Base-by-base conservation (phyloP, 306 rosid genomes). In the Casuarina equisetifolia region DNA sequence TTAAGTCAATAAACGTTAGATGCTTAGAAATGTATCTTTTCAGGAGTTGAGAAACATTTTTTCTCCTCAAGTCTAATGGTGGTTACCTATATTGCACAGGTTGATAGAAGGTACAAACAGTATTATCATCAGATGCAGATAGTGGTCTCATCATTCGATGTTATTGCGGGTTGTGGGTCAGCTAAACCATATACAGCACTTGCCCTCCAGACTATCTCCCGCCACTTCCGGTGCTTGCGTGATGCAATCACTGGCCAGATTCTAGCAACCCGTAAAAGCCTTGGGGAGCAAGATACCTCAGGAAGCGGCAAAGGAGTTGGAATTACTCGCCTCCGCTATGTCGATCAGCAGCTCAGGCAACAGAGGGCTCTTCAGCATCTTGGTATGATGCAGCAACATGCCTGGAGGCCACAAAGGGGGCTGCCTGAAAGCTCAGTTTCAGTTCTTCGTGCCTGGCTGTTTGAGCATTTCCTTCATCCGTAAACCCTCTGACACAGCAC, bases 401-500 rank as follows among this genome's bases (percentile, higher is more conserved):
- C 91, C 63, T 92, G 95, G 95, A 85, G 97, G 66, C 97, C 95
- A 48, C 97, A 92, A 73, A 84, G 95, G 78, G 97, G 97, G 46
- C 83, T 90, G 63, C 97, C 97, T n/a, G 97, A 90, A 81, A 84
- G 85, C 86, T 88, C 97, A 10, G 97, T 90, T 74, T 87, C 93
- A 3, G 75, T 92, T 85, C 97, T 92, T 53, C 95, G 95, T 3
- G 89, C 97, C 72, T 92, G 97, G 97, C 86, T 92, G 67, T 92
- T 92, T 68, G 97, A 92, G 86, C 97, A 92, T 85, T 92, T 92
- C 82, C 97, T 92, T 78, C 93, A 92, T 76, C 97, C 97, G 97
- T 92, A 87, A 82, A 46, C 70, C 83, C 72, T 74, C 85, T 45
- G 49, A 49, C 80, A 40, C 17, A 13, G 51, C 72, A 70, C 43